These are phyloP conservation scores for Cyanidioschyzon merolae DNA, from an alignment of 23 red algal species.

Conservation along the genomic window DNA sequence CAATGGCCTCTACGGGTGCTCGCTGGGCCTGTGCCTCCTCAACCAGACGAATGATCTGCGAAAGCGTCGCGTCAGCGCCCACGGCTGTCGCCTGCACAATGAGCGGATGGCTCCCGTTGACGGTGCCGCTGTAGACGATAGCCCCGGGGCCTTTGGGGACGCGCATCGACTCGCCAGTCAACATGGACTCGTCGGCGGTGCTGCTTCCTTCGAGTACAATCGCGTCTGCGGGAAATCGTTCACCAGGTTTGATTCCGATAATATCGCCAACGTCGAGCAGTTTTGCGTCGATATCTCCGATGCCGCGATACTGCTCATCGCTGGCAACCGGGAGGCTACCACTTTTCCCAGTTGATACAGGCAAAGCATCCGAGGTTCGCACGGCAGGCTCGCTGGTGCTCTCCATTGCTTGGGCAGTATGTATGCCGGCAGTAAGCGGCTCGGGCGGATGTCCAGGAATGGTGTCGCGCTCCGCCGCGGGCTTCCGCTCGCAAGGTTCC, in stretches of 20 bases:
- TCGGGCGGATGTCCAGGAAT: not conserved
- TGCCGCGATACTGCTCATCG: not conserved
- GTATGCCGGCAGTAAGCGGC: not conserved
- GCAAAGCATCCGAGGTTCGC: not conserved
- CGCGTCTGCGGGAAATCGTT: slow-evolving; percentile 58
- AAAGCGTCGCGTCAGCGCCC: slow-evolving; percentile 44
- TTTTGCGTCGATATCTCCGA: slow-evolving; percentile 35
- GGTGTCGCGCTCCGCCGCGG: not conserved
- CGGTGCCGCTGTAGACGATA: slow-evolving; percentile 53
- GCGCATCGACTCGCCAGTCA: slow-evolving; percentile 83
- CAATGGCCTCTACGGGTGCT: slow-evolving; percentile 64
- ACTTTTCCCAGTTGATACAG: not conserved
- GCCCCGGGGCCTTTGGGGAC: slow-evolving; percentile 59
- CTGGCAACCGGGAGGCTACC: not conserved
- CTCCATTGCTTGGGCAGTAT: not conserved
- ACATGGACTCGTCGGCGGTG: slow-evolving; percentile 73
- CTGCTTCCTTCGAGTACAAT: slow-evolving; percentile 49
- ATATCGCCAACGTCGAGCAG: slow-evolving; percentile 54
- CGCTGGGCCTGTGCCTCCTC: slow-evolving; percentile 69
- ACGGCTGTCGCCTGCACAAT: slow-evolving; percentile 53
- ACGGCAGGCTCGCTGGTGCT: not conserved
- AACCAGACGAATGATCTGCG: slow-evolving; percentile 75
- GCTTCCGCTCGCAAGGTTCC: not conserved
- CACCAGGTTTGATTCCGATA: slow-evolving; percentile 56
- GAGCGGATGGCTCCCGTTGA: slow-evolving; percentile 52